Conservation (phyloP, 139 green algal genomes). For the Desmodesmus armatus region DNA sequence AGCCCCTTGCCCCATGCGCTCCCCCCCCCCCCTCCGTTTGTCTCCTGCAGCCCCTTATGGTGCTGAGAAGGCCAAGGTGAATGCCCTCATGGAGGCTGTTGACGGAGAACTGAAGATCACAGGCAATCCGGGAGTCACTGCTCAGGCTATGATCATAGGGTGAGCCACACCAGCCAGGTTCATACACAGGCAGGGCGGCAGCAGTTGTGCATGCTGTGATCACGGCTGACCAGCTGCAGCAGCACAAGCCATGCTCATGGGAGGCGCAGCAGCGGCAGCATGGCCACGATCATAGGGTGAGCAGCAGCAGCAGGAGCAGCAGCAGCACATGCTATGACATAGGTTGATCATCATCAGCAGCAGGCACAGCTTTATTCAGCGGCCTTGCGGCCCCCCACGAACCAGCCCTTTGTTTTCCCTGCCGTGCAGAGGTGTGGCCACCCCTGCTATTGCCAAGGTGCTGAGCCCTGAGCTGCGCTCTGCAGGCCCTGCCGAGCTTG, state of each 20-base stretch:
- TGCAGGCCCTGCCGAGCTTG: not conserved
- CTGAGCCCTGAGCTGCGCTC: no score
- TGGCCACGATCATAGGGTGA: not conserved
- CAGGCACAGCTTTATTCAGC: no score
- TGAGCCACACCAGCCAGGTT: not conserved
- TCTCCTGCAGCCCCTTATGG: constrained; percentile 19
- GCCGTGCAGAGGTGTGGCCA: no score
- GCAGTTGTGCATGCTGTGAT: not conserved
- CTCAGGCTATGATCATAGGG: constrained; percentile 25
- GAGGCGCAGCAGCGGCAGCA: not conserved
- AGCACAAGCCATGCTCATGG: not conserved
- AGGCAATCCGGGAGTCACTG: not conserved
- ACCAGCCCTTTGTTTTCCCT: no score
- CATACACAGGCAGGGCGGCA: not conserved
- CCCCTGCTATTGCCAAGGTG: no score
- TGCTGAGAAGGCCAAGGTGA: constrained; percentile 37
- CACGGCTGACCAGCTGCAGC: not conserved
- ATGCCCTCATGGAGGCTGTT: not conserved
- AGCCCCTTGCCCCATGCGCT: no score
- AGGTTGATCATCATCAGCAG: no score
- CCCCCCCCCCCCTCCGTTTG: no score
- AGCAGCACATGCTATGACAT: constrained; percentile 1
- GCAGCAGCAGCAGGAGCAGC: not conserved
- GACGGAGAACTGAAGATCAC: constrained; percentile 2
- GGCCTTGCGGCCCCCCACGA: no score